Evolutionary conservation across 2,329 filamentous ascomycete genomes (phyloP).

Genomic region (Bipolaris zeicola): DNA sequence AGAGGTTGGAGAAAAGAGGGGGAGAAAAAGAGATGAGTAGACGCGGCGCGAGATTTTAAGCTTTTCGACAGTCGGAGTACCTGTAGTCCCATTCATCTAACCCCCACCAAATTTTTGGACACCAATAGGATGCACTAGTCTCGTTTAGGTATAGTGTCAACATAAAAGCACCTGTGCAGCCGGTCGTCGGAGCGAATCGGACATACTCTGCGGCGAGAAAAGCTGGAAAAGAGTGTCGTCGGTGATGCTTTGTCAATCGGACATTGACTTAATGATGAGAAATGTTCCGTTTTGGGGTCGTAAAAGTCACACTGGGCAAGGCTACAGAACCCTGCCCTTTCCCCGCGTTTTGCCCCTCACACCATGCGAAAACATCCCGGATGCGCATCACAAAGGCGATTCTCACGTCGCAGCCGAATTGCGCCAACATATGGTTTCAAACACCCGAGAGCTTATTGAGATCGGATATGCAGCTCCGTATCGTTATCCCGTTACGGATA

Average conservation of each 20-base stretch:
- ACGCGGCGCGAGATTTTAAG: constrained; percentile 12
- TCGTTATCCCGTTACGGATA: neutral
- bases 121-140: constrained; percentile 28
- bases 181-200: constrained; percentile 33
- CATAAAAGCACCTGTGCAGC: constrained; percentile 11
- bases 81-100: constrained; percentile 4
- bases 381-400: constrained; percentile 1
- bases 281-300: constrained; percentile 5
- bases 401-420: neutral
- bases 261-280: neutral
- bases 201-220: neutral
- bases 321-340: constrained; percentile 4
- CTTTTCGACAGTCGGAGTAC: constrained; percentile 16
- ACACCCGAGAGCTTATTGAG: neutral
- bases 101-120: constrained; percentile 35
- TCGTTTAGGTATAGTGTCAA: constrained; percentile 21
- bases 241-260: neutral
- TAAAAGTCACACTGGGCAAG: constrained; percentile 5
- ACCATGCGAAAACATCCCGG: constrained; percentile 18
- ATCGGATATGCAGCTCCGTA: neutral
- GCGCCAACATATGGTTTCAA: too few species aligned
- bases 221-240: neutral
- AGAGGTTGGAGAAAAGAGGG: neutral
- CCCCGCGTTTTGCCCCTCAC: constrained; percentile 19
- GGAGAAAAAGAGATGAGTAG: constrained; percentile 3